Evolutionary conservation across 1,284 basidiomycete genomes (phyloP).

Genomic region (Marasmius oreades): DNA sequence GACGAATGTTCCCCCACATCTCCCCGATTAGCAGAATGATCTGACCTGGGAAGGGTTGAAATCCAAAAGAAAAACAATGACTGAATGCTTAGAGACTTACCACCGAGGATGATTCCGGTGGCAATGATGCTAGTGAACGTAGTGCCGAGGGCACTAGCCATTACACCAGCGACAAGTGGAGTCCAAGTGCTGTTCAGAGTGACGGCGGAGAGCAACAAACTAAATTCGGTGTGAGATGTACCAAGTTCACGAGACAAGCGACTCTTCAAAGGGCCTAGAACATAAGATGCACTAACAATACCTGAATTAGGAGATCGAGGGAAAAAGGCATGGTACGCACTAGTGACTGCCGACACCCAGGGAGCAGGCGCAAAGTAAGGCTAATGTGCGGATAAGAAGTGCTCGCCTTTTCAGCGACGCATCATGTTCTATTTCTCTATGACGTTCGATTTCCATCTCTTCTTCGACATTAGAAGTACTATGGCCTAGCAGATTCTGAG

Average conservation of each 20-base stretch:
- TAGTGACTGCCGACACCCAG: conserved; percentile 76
- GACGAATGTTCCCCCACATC: conserved; percentile 48
- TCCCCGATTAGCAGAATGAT: conserved; percentile 61
- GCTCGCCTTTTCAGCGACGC: conserved; percentile 27
- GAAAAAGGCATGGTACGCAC: conserved; percentile 36
- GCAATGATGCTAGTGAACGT: conserved; percentile 68
- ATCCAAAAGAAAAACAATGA: conserved; percentile 11
- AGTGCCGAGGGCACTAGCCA: conserved; percentile 67
- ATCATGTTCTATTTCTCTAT: background rate
- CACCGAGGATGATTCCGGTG: conserved; percentile 65
- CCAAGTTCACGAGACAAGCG: conserved; percentile 68
- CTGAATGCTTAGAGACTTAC: conserved; percentile 28
- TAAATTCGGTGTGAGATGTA: conserved; percentile 74
- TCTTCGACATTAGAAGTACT: conserved; percentile 4
- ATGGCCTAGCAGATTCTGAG: conserved; percentile 12
- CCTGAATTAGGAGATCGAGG: conserved; percentile 4
- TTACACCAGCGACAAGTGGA: conserved; percentile 65
- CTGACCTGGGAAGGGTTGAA: conserved; percentile 43
- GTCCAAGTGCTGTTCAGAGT: conserved; percentile 82
- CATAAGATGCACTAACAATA: conserved; percentile 56
- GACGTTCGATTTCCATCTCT: background rate
- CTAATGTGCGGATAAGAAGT: conserved; percentile 51
- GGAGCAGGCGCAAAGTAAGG: conserved; percentile 71
- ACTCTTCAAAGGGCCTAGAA: conserved; percentile 74
- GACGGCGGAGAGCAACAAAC: conserved; percentile 70